These are phyloP conservation scores for Lecanosticta acicola DNA, from an alignment of 2,329 filamentous ascomycete genomes.

Conservation along the genomic window DNA sequence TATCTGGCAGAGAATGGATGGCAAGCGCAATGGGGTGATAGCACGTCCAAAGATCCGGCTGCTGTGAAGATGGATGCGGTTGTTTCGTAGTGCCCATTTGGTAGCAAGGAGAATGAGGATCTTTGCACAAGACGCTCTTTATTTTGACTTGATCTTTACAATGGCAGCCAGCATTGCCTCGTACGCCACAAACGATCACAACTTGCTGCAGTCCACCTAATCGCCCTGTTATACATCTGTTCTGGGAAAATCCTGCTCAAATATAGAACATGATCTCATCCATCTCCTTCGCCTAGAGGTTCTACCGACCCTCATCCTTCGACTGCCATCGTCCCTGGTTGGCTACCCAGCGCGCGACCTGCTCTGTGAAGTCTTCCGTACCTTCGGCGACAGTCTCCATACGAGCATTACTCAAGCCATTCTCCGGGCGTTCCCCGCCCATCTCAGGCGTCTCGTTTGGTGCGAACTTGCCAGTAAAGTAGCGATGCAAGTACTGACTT, in stretches of 20 bases:
- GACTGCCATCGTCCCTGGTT: too few species aligned
- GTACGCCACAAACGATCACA: neutral
- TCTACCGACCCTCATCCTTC: neutral
- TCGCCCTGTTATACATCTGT: neutral
- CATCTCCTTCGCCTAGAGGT: neutral
- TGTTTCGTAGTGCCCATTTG: slow-evolving; percentile 1
- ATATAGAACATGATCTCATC: neutral
- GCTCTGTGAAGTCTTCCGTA: too few species aligned
- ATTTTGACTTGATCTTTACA: neutral
- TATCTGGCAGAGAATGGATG: slow-evolving; percentile 11
- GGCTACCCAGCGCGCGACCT: too few species aligned
- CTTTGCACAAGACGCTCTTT: neutral
- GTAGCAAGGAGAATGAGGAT: neutral
- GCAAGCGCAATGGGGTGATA: slow-evolving; percentile 12
- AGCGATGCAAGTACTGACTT: too few species aligned
- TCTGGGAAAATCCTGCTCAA: neutral
- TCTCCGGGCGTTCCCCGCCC: too few species aligned
- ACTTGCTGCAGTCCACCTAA: neutral
- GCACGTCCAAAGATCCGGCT: slow-evolving; percentile 5
- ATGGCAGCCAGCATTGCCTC: neutral
- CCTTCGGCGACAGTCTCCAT: too few species aligned
- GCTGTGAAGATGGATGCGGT: slow-evolving; percentile 9
- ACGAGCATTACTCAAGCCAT: too few species aligned
- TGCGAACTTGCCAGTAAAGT: too few species aligned
- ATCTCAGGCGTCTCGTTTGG: too few species aligned